Percentiles rank a stretch among this genome's conserved stretches.
phyloP scores from a whole-genome alignment of 257 asterid genomes.

The Nicotiana otophora region DNA sequence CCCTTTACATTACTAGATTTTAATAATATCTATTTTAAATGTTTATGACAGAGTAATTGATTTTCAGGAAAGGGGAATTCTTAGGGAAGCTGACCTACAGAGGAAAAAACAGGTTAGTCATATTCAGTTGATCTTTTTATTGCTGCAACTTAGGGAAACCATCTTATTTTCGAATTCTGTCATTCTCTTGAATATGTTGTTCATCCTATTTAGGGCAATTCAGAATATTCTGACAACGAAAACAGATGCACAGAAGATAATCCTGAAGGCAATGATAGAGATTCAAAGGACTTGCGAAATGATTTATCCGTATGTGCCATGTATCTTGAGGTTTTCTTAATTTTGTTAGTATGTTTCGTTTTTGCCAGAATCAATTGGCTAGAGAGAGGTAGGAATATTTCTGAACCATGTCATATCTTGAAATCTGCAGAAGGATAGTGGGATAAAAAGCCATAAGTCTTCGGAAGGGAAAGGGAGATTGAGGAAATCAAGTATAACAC shows the following conservation, averaged over 20 bases:
- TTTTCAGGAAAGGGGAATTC: constrained; percentile 86
- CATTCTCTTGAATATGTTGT: background rate
- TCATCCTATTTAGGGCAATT: constrained; percentile 11
- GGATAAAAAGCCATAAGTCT: constrained; percentile 14
- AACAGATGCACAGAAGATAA: background rate
- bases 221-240: background rate
- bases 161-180: background rate
- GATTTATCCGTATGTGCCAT: constrained; percentile 7
- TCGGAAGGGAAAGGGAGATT: constrained; percentile 30
- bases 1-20: background rate
- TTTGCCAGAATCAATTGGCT: background rate
- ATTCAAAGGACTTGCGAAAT: background rate
- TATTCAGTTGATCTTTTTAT: constrained; percentile 30
- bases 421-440: constrained; percentile 37
- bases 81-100: constrained; percentile 72
- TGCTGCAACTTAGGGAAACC: background rate
- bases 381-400: background rate
- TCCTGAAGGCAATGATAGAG: constrained; percentile 13
- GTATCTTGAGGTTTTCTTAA: background rate
- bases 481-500: constrained; percentile 29
- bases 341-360: background rate
- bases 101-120: constrained; percentile 40
- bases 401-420: background rate
- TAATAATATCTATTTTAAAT: background rate
- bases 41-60: constrained; percentile 11